A percentile compares a stretch with the other conserved stretches of the same genome.
These are phyloP conservation scores for Trametopsis cervina DNA, from an alignment of 768 basidiomycete genomes.

Conservation along the genomic window DNA sequence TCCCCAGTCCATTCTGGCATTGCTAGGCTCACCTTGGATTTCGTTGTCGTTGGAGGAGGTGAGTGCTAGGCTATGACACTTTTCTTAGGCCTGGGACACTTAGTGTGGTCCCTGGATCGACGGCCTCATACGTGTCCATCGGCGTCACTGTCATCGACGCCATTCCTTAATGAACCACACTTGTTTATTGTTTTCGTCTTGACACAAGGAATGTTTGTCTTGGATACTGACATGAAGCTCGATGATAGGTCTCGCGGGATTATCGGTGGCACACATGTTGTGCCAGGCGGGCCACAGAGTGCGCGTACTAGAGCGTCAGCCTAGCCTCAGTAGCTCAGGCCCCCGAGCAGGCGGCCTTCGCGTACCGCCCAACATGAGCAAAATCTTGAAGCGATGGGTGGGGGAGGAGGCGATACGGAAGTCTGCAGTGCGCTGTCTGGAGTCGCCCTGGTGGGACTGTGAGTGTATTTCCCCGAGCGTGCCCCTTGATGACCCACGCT, in stretches of 20 bases:
- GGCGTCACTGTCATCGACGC: background rate
- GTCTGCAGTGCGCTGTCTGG: conserved; percentile 19
- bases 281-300: conserved; percentile 53
- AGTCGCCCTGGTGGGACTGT: conserved; percentile 17
- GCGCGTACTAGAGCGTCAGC: conserved; percentile 45
- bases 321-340: too few species aligned
- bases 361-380: conserved; percentile 52
- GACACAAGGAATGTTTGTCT: background rate
- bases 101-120: background rate
- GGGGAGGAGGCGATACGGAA: conserved; percentile 34
- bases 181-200: background rate
- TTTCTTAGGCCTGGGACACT: background rate
- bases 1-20: too few species aligned
- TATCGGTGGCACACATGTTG: conserved; percentile 49
- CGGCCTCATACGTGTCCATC: background rate
- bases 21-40: conserved; percentile 28
- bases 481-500: background rate
- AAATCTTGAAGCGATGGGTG: conserved; percentile 49
- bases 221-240: background rate
- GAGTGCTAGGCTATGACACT: conserved; percentile 6
- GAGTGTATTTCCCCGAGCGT: conserved; percentile 3
- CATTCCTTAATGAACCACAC: too few species aligned
- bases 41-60: conserved; percentile 44
- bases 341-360: conserved; percentile 33
- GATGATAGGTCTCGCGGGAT: conserved; percentile 41